Base-by-base conservation (phyloP, 805 yeast genomes). In the Phaffomyces antillensis region DNA sequence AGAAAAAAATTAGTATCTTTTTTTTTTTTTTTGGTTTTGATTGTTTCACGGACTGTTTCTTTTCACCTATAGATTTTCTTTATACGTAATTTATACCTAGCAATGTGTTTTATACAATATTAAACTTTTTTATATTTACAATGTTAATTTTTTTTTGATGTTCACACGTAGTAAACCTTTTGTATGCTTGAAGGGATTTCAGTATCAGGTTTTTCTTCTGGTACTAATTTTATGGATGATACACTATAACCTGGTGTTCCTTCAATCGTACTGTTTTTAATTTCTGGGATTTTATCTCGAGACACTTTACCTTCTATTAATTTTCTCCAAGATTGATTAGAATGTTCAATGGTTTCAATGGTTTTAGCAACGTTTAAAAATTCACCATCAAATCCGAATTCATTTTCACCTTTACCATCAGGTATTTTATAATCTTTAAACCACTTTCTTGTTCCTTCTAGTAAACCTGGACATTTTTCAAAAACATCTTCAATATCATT, bases 381-480 rank as follows among this genome's bases (percentile, higher is more conserved):
- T 54, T 80, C 74, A 45, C 88, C 95, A 49, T 79, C 67, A 66
- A 81, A 83, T 16, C 86, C 90, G 63, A 87, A 86, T 49, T 71
- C 68, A 66, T 87, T 87, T 54, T 72, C 75, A 39, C 85, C 82
- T 65, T 86, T 86, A 15, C 89, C 91, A 51, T 82, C 83, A 12
- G 96, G 95, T 34, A 82, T 73, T 64, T 87, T 87, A 72, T 87
- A 87, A 58, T 81, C 77, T 68, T 82, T 77, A 69, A 86, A 86
- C 96, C 96, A 87, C 52, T 69, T 77, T 59, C 76, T 76, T 35
- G 90, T 79, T 36, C 81, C 77, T 46, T 77, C 70, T 52, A 87
- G 67, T 42, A 86, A 67, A n/a, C 83, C 83, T 33, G 95, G 95
- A 68, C 83, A 73, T 50, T 73, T 68, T 24, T 63, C 62, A 48